phyloP scores from a whole-genome alignment of 805 yeast species.

The Kodamaea hsintzibuensis region DNA sequence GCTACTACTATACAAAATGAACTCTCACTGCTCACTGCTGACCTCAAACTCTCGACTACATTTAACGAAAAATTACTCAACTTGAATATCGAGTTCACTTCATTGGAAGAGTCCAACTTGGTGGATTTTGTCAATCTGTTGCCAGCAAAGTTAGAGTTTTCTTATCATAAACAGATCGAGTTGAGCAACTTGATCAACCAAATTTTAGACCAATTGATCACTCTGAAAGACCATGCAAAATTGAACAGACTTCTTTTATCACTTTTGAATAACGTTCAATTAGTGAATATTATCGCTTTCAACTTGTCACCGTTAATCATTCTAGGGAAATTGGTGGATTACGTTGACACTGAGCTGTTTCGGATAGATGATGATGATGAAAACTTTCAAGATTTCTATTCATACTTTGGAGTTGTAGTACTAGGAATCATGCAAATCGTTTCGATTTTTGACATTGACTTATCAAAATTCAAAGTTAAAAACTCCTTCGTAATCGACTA shows the following conservation, averaged over 20 bases:
- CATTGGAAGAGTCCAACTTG: constrained; percentile 41
- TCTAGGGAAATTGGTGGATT: constrained; percentile 19
- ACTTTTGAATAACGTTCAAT: constrained; percentile 14
- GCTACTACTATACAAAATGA: not conserved
- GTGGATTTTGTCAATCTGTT: constrained; percentile 27
- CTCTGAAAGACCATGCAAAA: constrained; percentile 31
- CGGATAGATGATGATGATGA: constrained; percentile 51
- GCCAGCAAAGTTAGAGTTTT: constrained; percentile 22
- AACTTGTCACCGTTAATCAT: constrained; percentile 8
- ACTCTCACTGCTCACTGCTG: constrained; percentile 2
- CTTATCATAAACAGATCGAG: constrained; percentile 26
- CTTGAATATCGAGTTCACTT: constrained; percentile 40
- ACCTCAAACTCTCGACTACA: constrained; percentile 10
- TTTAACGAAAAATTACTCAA: constrained; percentile 34
- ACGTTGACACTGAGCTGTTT: constrained; percentile 17
- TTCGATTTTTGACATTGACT: constrained; percentile 27
- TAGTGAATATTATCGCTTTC: constrained; percentile 18
- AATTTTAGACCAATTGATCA: constrained; percentile 24
- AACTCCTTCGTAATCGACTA: constrained; percentile 35
- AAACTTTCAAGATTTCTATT: constrained; percentile 63
- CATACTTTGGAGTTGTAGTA: constrained; percentile 66
- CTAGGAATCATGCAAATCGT: constrained; percentile 33
- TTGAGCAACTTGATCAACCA: constrained; percentile 19
- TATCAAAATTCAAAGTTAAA: constrained; percentile 21
- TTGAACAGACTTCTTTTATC: constrained; percentile 20